Base-by-base conservation (phyloP, 2,329 filamentous ascomycete genomes). In the Hymenoscyphus occultus region DNA sequence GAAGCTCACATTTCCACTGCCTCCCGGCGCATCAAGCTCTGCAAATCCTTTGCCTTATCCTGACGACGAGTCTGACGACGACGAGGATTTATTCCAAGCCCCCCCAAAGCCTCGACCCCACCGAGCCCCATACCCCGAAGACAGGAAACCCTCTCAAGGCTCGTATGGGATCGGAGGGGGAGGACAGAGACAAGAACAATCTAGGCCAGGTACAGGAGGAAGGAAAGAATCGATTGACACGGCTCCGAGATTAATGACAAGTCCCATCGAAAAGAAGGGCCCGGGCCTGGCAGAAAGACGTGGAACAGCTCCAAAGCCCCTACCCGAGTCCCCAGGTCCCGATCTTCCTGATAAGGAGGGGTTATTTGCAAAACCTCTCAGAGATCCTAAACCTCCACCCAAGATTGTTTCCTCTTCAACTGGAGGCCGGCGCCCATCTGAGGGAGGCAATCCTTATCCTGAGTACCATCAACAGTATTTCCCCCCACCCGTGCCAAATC, bases 261-360 rank as follows among this genome's bases (percentile, higher is more conserved):
- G 75, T 67, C 80, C 85, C 35, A 76, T 80, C 70, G 81, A 90
- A 72, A 81, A 83, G 76, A 85, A 83, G 75, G 81, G 83, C 13
- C 86, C 86, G 56, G 84, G 86, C 59, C 81, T 97, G 65, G 92
- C 92, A 19, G 92, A 97, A 79, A 84, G 93, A 70, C 86, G 93
- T 73, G 91, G 91, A 31, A 89, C 90, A n/a, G 88, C 84, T 7
- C 91, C 92, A 31, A 93, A 92, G 74, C 90, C 92, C 59, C 82
- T 97, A 60, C 90, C 92, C 64, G 92, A 93, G 68, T 93, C 93
- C 1, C 88, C 90, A 19, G 92, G 90, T 56, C 90, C 91, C 22
- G 89, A 90, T 67, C 81, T 83, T n/a, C 84, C 86, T 31, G 91
- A 95, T 68, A 89, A 89, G 72, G 88, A 92, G 63, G 90, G 86